phyloP scores from a whole-genome alignment of 2,329 filamentous ascomycete genomes.

The Colletotrichum limetticola region DNA sequence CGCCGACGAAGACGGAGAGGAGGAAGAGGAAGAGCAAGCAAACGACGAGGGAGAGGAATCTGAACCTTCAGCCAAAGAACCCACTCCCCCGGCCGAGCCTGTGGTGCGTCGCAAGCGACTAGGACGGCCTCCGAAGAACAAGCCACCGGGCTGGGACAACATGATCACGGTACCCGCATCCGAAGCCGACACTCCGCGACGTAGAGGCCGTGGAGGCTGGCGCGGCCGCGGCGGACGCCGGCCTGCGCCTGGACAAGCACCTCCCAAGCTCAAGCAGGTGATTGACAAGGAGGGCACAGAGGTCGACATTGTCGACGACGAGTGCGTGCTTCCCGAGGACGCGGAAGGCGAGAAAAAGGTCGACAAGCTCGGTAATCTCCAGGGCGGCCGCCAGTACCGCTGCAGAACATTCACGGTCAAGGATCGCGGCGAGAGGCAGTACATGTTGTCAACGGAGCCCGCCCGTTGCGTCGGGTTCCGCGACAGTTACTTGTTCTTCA shows the following conservation, averaged over 20 bases:
- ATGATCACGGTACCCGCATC: slow-evolving; percentile 66
- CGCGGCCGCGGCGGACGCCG: slow-evolving; percentile 72
- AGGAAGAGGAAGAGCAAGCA: slow-evolving; percentile 63
- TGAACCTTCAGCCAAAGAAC: slow-evolving; percentile 57
- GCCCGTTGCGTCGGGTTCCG: slow-evolving; percentile 96
- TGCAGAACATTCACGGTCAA: slow-evolving; percentile 94
- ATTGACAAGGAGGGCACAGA: slow-evolving; percentile 95
- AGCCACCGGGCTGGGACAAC: slow-evolving; percentile 81
- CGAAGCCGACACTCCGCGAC: slow-evolving; percentile 69
- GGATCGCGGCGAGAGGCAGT: slow-evolving; percentile 84
- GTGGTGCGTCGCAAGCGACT: slow-evolving; percentile 80
- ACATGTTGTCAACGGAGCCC: slow-evolving; percentile 99
- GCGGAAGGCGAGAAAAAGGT: slow-evolving; percentile 92
- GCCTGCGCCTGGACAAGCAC: slow-evolving; percentile 76
- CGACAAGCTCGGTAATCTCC: slow-evolving; percentile 85
- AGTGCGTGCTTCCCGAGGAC: slow-evolving; percentile 89
- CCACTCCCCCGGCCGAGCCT: slow-evolving; percentile 64
- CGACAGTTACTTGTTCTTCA: slow-evolving; percentile 99
- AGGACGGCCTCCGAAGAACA: slow-evolving; percentile 88
- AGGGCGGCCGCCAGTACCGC: slow-evolving; percentile 89
- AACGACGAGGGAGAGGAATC: slow-evolving; percentile 54
- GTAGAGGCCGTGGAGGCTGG: slow-evolving; percentile 78
- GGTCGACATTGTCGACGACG: slow-evolving; percentile 90
- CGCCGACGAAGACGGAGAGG: slow-evolving; percentile 61
- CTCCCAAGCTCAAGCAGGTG: slow-evolving; percentile 83